Evolutionary conservation across 164 flowering plant genomes (phyloP), one percentile per base, ranked within the genome.

Genomic region (Amborella trichopoda): DNA sequence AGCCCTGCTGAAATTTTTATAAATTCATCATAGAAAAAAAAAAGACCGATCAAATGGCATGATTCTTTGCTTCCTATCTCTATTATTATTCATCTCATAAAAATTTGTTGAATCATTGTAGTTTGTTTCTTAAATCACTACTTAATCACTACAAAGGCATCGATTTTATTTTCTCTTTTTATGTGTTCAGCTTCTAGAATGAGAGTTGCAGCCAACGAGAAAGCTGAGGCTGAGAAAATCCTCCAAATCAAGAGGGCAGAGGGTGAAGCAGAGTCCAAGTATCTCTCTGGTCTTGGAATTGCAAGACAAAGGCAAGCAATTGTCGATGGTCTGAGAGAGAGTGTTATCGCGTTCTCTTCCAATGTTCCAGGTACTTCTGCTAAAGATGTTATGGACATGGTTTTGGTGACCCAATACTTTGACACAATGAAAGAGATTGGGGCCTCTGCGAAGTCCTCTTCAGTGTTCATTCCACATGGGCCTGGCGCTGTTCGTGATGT

Each of bases 211-310:
- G 75, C 87, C 16, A 77, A 48, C 54, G 94, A 84, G 48, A 84
- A 75, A 72, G 94, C 94, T 5, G 94, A 84, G 62, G 89, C 86
- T 19, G 89, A 81, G 66, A 81, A 84, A 67, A 78, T 81, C 30
- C 30, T 81, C 60, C 89, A 81, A 68, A 81, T 84, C 25, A 84
- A 84, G 71, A 58, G 75, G 40, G 94, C 89, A 0, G 94, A 81
- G 47, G 89, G 89, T 62, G 87, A 84, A 1, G 89, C 94, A 0
- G 94, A 84, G 58, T 59, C 89, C 11, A 81, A 81, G 50, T 84
- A 78, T 52, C 65, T 84, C 17, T 55, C 86, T 14, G 94, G 94
- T 12, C 60, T 84, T 30, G 94, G 94, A 6, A 68, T 84, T 43
- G 86, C 94, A 23, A 63, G 89, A 22, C 94, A 84, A 67, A 72